Conservation (phyloP, 1,139 yeast genomes). For the Diutina sp. region DNA sequence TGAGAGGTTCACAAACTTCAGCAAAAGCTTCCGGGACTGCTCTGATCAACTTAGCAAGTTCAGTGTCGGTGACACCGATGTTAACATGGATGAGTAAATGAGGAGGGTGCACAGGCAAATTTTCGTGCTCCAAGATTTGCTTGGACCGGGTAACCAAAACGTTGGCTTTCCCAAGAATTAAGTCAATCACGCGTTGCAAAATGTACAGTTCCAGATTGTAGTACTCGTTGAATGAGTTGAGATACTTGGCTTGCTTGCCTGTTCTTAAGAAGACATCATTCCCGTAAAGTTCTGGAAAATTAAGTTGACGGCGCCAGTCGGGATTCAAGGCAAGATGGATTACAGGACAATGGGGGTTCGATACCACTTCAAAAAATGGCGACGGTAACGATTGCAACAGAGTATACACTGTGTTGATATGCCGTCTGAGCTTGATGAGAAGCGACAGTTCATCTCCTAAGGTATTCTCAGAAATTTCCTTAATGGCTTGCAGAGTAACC, state of each 20-base stretch:
- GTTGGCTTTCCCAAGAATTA: slow-evolving; percentile 32
- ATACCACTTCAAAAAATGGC: slow-evolving; percentile 33
- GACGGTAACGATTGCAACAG: slow-evolving; percentile 8
- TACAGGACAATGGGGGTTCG: slow-evolving; percentile 52
- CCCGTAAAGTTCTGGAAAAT: slow-evolving; percentile 38
- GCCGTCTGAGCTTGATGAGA: slow-evolving; percentile 16
- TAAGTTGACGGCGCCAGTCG: slow-evolving; percentile 26
- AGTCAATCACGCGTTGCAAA: slow-evolving; percentile 51
- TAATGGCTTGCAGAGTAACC: slow-evolving; percentile 52
- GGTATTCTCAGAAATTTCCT: slow-evolving; percentile 7
- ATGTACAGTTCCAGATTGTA: slow-evolving; percentile 51
- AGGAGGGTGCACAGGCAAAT: slow-evolving; percentile 58
- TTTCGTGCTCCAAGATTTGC: slow-evolving; percentile 59
- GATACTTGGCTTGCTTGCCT: slow-evolving; percentile 22
- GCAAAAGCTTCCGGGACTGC: not conserved
- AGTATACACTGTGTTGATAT: slow-evolving; percentile 11
- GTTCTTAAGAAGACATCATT: slow-evolving; percentile 22
- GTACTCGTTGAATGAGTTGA: slow-evolving; percentile 21
- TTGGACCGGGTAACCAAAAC: slow-evolving; percentile 62
- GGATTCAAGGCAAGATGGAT: slow-evolving; percentile 45
- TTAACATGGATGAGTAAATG: slow-evolving; percentile 54
- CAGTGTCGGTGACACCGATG: slow-evolving; percentile 39
- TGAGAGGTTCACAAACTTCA: not conserved
- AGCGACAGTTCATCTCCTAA: slow-evolving; percentile 25
- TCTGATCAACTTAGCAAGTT: slow-evolving; percentile 18